Conservation (phyloP, 257 asterid genomes). For the Solanum phureja region DNA sequence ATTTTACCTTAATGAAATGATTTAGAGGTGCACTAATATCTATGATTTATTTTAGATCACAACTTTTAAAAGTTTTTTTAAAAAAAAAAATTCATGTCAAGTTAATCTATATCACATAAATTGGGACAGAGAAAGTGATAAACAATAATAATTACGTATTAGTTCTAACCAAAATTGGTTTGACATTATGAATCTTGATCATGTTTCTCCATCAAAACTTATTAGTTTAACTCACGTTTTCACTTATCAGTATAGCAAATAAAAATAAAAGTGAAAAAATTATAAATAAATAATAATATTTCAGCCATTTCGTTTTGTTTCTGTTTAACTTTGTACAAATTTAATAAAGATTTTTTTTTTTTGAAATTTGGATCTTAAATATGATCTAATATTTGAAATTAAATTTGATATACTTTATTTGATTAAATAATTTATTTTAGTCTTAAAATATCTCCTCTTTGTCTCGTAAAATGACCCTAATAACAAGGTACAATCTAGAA, state of each 20-base stretch:
- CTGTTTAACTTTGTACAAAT: neutral
- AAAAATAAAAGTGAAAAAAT: neutral
- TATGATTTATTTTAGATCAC: no score
- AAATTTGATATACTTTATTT: no score
- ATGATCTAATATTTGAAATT: neutral
- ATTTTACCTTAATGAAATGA: neutral
- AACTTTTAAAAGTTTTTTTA: no score
- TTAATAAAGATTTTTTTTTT: neutral
- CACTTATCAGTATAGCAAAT: neutral
- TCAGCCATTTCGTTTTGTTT: neutral
- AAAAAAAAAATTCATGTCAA: no score
- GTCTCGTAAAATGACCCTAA: neutral
- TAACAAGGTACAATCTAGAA: neutral
- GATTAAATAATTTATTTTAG: no score
- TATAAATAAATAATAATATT: neutral
- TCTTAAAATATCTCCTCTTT: neutral
- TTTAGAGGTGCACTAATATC: neutral
- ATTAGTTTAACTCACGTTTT: neutral
- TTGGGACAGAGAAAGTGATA: neutral
- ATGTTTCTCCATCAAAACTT: neutral
- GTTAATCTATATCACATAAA: neutral
- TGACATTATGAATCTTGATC: neutral
- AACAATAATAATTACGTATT: neutral
- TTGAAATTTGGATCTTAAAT: neutral
- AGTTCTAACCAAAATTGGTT: neutral